Conservation (phyloP, 768 basidiomycete species). For the Suillus sp. region DNA sequence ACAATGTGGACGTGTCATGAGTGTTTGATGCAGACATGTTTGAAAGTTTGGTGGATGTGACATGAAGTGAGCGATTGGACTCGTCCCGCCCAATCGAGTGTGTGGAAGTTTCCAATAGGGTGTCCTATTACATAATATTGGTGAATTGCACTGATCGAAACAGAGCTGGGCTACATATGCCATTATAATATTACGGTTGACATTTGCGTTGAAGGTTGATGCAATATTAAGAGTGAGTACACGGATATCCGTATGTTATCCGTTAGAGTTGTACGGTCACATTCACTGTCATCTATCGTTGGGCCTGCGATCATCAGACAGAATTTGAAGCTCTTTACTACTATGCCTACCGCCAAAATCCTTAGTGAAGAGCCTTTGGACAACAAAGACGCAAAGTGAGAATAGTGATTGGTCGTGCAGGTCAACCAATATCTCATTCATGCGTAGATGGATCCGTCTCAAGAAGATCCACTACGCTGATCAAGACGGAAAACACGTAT, state of each 20-base stretch:
- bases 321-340: constrained; percentile 6
- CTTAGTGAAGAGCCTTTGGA: constrained; percentile 54
- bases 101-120: too few species aligned
- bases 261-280: not conserved
- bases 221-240: too few species aligned
- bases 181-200: too few species aligned
- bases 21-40: constrained; percentile 1
- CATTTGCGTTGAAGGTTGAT: too few species aligned
- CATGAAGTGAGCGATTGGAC: not conserved
- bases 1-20: constrained; percentile 1
- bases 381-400: constrained; percentile 59
- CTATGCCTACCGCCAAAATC: constrained; percentile 50
- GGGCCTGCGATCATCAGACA: not conserved
- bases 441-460: constrained; percentile 76
- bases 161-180: too few species aligned
- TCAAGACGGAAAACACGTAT: constrained; percentile 71
- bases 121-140: too few species aligned
- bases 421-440: not conserved
- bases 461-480: constrained; percentile 83
- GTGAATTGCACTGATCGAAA: too few species aligned
- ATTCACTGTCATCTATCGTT: not conserved
- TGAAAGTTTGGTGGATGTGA: not conserved
- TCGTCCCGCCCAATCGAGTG: too few species aligned
- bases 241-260: not conserved
- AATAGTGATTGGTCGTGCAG: constrained; percentile 10